These are phyloP conservation scores for Sporisorium scitamineum DNA, from an alignment of 1,284 basidiomycete species.

Conservation along the genomic window DNA sequence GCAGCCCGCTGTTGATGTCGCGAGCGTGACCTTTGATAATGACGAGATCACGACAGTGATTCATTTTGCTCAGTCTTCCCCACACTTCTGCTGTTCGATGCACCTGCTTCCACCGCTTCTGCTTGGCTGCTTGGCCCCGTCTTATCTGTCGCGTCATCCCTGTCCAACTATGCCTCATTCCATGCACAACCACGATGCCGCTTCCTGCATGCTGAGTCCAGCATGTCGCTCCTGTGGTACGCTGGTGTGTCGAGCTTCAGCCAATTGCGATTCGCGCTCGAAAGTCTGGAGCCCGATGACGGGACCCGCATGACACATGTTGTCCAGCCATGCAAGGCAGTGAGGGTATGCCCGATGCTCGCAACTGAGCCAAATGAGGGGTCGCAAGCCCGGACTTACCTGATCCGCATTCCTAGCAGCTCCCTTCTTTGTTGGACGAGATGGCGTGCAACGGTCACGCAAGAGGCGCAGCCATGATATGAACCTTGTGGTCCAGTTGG, in stretches of 20 bases:
- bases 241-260: neutral
- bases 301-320: conserved; percentile 3
- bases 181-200: neutral
- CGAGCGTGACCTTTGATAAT: neutral
- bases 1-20: conserved; percentile 4
- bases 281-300: conserved; percentile 36
- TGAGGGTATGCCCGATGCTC: neutral
- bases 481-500: neutral
- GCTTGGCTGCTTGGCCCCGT: neutral
- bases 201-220: neutral
- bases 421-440: neutral
- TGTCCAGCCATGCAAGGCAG: neutral
- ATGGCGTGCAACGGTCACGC: conserved; percentile 36
- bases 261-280: conserved; percentile 31
- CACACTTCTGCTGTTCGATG: neutral
- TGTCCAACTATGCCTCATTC: conserved; percentile 8
- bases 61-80: conserved; percentile 1
- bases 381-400: conserved; percentile 15
- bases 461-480: conserved; percentile 23
- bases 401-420: conserved; percentile 1
- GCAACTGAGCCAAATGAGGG: neutral
- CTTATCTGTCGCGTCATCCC: conserved; percentile 20
- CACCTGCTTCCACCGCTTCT: neutral
- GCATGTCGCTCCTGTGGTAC: conserved; percentile 1
- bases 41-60: neutral